A percentile compares a stretch with the other conserved stretches of the same genome.
Evolutionary conservation across 2,329 filamentous ascomycete species (phyloP).

Genomic region (Westerdykella ornata): DNA sequence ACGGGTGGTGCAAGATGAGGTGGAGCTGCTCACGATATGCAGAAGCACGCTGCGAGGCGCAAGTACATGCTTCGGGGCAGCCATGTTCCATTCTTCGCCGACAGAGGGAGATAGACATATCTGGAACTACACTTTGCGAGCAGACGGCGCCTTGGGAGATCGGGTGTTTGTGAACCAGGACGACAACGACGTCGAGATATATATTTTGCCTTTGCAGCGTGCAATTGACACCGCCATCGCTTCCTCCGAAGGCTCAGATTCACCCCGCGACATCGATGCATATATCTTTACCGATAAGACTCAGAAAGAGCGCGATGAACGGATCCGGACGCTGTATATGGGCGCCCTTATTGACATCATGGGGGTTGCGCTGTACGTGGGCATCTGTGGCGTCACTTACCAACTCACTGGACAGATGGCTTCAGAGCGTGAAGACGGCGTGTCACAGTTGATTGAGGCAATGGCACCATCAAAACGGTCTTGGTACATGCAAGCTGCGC

Average conservation of each 20-base stretch:
- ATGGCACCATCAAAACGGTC: slow-evolving; percentile 74
- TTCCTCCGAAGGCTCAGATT: slow-evolving; percentile 42
- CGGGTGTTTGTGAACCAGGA: slow-evolving; percentile 58
- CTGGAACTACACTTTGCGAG: slow-evolving; percentile 84
- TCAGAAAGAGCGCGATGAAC: slow-evolving; percentile 56
- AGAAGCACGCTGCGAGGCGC: slow-evolving; percentile 53
- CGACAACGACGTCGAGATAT: slow-evolving; percentile 70
- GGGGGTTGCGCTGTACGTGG: slow-evolving; percentile 71
- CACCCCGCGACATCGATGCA: slow-evolving; percentile 47
- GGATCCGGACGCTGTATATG: slow-evolving; percentile 66
- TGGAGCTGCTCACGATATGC: slow-evolving; percentile 58
- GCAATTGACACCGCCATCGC: slow-evolving; percentile 71
- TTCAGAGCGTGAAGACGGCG: slow-evolving; percentile 75
- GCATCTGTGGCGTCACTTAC: slow-evolving; percentile 74
- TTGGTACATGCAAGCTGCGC: slow-evolving; percentile 71
- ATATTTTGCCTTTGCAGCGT: slow-evolving; percentile 70
- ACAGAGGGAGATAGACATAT: slow-evolving; percentile 56
- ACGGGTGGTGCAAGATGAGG: slow-evolving; percentile 48
- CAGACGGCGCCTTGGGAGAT: slow-evolving; percentile 62
- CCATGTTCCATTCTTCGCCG: slow-evolving; percentile 70
- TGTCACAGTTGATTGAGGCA: slow-evolving; percentile 81
- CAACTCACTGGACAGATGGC: slow-evolving; percentile 83
- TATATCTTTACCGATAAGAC: slow-evolving; percentile 72
- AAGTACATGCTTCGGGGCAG: slow-evolving; percentile 65
- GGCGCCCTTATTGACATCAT: slow-evolving; percentile 66